phyloP scores from a whole-genome alignment of 2,329 filamentous ascomycete species.

The Monosporascus cannonballus region DNA sequence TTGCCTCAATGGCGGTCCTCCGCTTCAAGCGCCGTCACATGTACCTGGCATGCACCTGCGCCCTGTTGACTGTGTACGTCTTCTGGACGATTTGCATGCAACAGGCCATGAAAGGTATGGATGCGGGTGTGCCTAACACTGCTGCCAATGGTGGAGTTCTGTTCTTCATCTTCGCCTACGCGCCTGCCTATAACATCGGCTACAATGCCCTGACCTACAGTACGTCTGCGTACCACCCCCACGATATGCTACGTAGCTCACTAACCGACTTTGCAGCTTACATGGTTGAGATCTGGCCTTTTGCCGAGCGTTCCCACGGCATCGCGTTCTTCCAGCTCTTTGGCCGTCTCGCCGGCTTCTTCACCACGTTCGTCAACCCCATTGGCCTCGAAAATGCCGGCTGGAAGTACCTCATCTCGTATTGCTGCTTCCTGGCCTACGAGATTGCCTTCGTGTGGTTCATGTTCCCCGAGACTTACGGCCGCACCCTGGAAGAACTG shows the following conservation, averaged over 20 bases:
- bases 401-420: conserved; percentile 39
- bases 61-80: conserved; percentile 41
- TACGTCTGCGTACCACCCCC: conserved; percentile 22
- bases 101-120: conserved; percentile 27
- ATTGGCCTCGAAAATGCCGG: conserved; percentile 32
- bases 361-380: conserved; percentile 39
- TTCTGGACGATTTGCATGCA: conserved; percentile 45
- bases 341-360: conserved; percentile 35
- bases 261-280: conserved; percentile 32
- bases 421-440: conserved; percentile 36
- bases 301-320: conserved; percentile 49
- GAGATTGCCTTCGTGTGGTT: conserved; percentile 59
- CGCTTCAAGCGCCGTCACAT: conserved; percentile 29
- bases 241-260: neutral
- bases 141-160: conserved; percentile 29
- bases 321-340: conserved; percentile 53
- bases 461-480: conserved; percentile 79
- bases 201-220: conserved; percentile 62
- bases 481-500: conserved; percentile 69
- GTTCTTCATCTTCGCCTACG: conserved; percentile 57
- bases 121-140: conserved; percentile 13
- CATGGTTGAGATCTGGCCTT: conserved; percentile 53
- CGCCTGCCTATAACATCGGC: conserved; percentile 57
- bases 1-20: conserved; percentile 34
- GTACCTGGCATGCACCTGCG: conserved; percentile 34